Conservation (phyloP, 2,329 filamentous ascomycete genomes). For the Sporothrix protearum region DNA sequence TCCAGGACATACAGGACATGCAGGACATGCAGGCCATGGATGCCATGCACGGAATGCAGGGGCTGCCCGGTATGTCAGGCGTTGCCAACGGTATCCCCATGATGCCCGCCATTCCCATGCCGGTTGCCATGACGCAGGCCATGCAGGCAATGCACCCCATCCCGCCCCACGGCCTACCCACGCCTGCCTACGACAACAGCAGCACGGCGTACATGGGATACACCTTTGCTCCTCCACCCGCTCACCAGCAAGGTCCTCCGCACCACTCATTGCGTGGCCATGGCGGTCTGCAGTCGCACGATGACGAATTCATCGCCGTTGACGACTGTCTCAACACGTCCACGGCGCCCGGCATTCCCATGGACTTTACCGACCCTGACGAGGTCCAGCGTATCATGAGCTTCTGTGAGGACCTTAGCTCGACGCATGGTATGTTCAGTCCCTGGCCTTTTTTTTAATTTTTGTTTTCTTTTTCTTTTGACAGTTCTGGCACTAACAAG, state of each 20-base stretch:
- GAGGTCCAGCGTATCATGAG: not conserved
- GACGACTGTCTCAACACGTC: not conserved
- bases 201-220: not conserved
- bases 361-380: not conserved
- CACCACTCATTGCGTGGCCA: not conserved
- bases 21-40: conserved; percentile 2
- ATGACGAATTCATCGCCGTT: not conserved
- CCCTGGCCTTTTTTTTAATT: no score
- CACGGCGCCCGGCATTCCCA: not conserved
- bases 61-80: not conserved
- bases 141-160: not conserved
- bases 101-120: not conserved
- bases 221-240: not conserved
- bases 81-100: not conserved
- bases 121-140: not conserved
- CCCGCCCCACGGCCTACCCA: not conserved
- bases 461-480: not conserved
- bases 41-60: conserved; percentile 2
- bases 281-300: not conserved
- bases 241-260: not conserved
- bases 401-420: not conserved
- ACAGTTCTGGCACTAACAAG: not conserved
- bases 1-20: not conserved
- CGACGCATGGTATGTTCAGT: not conserved
- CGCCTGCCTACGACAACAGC: not conserved